phyloP scores from a whole-genome alignment of 148 eudicot species.

The Beta vulgaris region DNA sequence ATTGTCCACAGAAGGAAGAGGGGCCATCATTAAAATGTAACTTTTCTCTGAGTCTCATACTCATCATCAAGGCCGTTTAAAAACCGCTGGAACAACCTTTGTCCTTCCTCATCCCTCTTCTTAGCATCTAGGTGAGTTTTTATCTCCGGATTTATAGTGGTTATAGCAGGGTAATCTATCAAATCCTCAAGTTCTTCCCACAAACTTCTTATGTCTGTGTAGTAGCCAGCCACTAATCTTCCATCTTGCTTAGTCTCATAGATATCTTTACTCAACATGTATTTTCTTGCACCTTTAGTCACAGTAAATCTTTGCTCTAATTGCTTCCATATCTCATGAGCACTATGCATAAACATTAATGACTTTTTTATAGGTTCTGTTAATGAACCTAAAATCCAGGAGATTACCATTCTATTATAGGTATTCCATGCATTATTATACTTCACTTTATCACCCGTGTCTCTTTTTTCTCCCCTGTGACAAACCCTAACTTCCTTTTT shows the following conservation, averaged over 20 bases:
- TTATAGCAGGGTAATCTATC: not conserved
- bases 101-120: not conserved
- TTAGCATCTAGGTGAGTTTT: not conserved
- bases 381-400: not conserved
- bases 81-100: constrained; percentile 3
- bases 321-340: not conserved
- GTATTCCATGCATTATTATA: not conserved
- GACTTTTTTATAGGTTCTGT: not conserved
- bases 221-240: not conserved
- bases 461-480: not conserved
- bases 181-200: not conserved
- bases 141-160: not conserved
- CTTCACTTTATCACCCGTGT: not conserved
- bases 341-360: not conserved
- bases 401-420: not conserved
- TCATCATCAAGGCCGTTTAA: not conserved
- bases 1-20: not conserved
- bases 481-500: constrained; percentile 1
- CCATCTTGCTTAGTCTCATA: not conserved
- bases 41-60: not conserved
- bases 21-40: not conserved
- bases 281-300: no score
- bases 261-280: not conserved
- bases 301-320: not conserved
- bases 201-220: no score